Conservation (phyloP, 257 asterid species). For the Paulownia fortunei region DNA sequence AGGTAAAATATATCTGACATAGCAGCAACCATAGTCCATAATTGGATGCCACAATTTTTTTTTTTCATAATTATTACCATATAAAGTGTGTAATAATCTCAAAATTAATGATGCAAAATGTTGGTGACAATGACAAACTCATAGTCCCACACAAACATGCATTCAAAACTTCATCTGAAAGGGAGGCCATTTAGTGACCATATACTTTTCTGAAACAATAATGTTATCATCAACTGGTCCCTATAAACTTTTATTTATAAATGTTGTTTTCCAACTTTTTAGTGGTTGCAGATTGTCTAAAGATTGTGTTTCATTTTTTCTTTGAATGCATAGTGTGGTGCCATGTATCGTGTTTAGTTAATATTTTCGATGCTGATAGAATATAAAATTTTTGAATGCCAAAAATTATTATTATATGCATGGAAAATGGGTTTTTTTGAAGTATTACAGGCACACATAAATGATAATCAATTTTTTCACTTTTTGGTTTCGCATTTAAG, state of each 20-base stretch:
- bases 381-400: too few species aligned
- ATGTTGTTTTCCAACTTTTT: neutral
- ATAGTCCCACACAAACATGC: neutral
- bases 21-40: neutral
- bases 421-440: neutral
- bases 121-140: neutral
- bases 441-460: neutral
- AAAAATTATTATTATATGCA: neutral
- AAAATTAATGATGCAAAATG: neutral
- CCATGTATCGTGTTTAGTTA: too few species aligned
- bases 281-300: neutral
- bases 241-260: neutral
- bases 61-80: neutral
- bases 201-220: neutral
- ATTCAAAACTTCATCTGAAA: slow-evolving; percentile 34
- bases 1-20: too few species aligned
- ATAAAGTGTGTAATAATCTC: neutral
- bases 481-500: too few species aligned
- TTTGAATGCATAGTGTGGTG: neutral
- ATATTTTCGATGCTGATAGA: too few species aligned
- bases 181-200: slow-evolving; percentile 37
- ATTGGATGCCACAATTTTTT: neutral
- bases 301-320: neutral
- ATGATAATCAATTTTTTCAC: neutral
- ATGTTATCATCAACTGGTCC: slow-evolving; percentile 24